These are phyloP conservation scores for Solanum hybrid DNA, from an alignment of 305 asterid species.

Conservation along the genomic window DNA sequence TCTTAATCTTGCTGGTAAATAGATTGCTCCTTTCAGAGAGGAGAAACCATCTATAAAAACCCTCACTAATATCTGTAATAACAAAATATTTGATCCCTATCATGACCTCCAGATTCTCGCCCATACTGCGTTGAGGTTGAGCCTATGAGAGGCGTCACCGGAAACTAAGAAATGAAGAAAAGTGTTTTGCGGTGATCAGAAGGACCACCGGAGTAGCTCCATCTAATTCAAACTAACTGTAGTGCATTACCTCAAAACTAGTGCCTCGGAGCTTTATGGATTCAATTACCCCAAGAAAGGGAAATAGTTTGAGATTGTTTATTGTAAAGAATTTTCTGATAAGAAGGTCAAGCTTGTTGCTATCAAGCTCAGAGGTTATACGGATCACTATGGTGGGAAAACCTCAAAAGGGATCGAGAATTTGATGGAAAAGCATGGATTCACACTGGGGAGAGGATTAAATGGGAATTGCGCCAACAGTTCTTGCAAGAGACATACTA, in stretches of 20 bases:
- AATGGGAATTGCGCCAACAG: neutral
- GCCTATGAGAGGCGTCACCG: neutral
- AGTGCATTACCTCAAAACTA: neutral
- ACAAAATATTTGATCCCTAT: neutral
- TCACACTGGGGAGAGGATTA: neutral
- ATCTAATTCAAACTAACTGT: neutral
- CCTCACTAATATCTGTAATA: neutral
- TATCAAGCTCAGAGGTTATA: neutral
- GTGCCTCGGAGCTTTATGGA: neutral
- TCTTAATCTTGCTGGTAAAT: neutral
- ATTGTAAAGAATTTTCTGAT: neutral
- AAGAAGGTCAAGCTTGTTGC: neutral
- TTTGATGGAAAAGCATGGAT: neutral
- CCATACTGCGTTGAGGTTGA: neutral
- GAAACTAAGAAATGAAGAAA: neutral
- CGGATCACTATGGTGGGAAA: neutral
- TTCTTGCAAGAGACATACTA: neutral
- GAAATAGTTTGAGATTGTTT: neutral
- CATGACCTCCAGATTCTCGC: neutral
- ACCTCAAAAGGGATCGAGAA: neutral
- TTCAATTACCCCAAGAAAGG: neutral
- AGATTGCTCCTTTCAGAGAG: neutral
- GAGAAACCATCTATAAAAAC: neutral
- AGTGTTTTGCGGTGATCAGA: neutral
- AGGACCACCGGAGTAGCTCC: neutral